Evolutionary conservation across 228 moss, liverwort and hornwort species (phyloP).

Genomic region (Sphagnum fallax): DNA sequence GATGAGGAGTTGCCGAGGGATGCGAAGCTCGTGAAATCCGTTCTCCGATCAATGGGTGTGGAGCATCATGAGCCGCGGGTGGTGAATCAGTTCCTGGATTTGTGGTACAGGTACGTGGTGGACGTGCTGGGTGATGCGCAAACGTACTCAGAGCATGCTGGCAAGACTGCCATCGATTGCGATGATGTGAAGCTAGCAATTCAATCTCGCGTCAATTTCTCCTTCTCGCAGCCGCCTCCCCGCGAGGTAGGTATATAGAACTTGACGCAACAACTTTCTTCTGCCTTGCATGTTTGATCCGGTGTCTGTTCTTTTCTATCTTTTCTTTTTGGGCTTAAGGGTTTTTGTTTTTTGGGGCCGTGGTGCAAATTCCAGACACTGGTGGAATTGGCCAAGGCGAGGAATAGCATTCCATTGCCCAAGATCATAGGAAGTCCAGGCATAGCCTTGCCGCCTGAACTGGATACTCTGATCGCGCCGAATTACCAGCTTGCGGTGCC

Average conservation of each 20-base stretch:
- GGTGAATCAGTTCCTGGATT: conserved; percentile 88
- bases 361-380: conserved; percentile 33
- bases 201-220: conserved; percentile 88
- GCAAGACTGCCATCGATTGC: conserved; percentile 69
- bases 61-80: conserved; percentile 87
- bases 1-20: conserved; percentile 82
- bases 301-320: background rate
- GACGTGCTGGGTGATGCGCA: conserved; percentile 89
- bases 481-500: conserved; percentile 86
- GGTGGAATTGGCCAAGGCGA: conserved; percentile 82
- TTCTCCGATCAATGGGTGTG: conserved; percentile 87
- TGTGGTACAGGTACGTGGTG: conserved; percentile 91
- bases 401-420: conserved; percentile 81
- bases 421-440: conserved; percentile 76
- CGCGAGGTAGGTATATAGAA: conserved; percentile 51
- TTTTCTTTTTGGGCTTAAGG: background rate
- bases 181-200: conserved; percentile 94
- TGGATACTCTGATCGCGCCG: conserved; percentile 70
- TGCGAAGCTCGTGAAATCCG: conserved; percentile 82
- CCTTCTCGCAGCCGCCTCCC: conserved; percentile 93
- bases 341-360: background rate
- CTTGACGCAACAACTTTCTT: background rate
- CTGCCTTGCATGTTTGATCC: background rate
- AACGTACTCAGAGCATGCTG: conserved; percentile 87
- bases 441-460: conserved; percentile 81